Evolutionary conservation across 108 stramenopile species (phyloP).

Genomic region (Fistulifera pelliculosa): DNA sequence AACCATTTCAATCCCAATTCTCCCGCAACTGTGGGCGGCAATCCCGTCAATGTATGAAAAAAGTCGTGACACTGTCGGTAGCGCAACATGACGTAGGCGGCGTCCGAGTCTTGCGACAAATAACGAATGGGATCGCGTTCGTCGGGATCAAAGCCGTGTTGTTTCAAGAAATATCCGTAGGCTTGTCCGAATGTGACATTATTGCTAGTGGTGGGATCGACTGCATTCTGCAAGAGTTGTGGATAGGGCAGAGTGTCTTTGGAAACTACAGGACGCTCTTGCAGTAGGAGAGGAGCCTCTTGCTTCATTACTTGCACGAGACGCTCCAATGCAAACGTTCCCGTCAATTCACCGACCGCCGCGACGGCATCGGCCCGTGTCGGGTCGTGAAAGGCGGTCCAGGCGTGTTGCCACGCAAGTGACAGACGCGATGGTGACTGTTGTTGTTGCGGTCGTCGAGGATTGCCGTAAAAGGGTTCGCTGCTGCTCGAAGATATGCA

Average conservation of each 20-base stretch:
- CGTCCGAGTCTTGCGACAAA: slow-evolving; percentile 39
- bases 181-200: slow-evolving; percentile 78
- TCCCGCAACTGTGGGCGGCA: slow-evolving; percentile 92
- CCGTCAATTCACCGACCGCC: slow-evolving; percentile 89
- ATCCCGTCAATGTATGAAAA: slow-evolving; percentile 86
- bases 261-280: slow-evolving; percentile 59
- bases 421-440: slow-evolving; percentile 24
- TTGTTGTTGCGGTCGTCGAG: slow-evolving; percentile 10
- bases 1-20: slow-evolving; percentile 96
- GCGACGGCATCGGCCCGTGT: slow-evolving; percentile 90
- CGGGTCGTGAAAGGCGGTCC: slow-evolving; percentile 78
- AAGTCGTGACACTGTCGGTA: slow-evolving; percentile 94
- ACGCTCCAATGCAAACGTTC: slow-evolving; percentile 54
- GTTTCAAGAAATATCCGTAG: slow-evolving; percentile 75
- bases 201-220: slow-evolving; percentile 10
- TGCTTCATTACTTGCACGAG: slow-evolving; percentile 54
- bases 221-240: slow-evolving; percentile 19
- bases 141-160: slow-evolving; percentile 85
- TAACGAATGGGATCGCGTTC: slow-evolving; percentile 59
- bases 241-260: slow-evolving; percentile 40
- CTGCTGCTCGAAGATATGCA: too few relatives aligned
- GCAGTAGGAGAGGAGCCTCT: slow-evolving; percentile 50
- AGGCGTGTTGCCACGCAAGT: slow-evolving; percentile 65
- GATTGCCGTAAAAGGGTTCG: slow-evolving; percentile 33
- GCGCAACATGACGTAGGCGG: slow-evolving; percentile 90